Percentiles rank a stretch among this genome's conserved stretches.
Evolutionary conservation across 163 green algal genomes (phyloP).

Genomic region (Scenedesmus sp.): DNA sequence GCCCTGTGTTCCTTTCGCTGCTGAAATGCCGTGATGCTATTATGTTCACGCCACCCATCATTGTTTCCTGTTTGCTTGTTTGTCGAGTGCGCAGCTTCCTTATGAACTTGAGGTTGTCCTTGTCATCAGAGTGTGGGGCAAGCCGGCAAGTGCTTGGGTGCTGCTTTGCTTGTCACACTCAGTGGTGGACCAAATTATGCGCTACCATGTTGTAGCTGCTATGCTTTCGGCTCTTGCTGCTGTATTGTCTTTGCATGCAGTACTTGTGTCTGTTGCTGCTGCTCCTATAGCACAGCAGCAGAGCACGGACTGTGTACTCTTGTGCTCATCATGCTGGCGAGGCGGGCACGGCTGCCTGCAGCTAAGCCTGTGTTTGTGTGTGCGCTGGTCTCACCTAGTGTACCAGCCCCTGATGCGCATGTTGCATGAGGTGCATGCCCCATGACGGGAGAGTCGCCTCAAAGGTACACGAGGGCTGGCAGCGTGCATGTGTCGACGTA

Average conservation of each 20-base stretch:
- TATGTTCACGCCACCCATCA: neutral
- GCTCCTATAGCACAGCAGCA: neutral
- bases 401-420: neutral
- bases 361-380: neutral
- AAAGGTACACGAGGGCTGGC: neutral
- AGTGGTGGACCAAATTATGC: neutral
- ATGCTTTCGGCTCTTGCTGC: neutral
- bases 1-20: neutral
- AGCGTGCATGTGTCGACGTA: neutral
- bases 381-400: neutral
- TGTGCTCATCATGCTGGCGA: no score
- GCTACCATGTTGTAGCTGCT: neutral
- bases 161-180: neutral
- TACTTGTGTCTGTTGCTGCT: neutral
- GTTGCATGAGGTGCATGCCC: neutral
- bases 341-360: neutral
- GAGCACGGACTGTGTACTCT: no score
- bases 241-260: neutral
- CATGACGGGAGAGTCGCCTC: neutral
- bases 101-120: neutral
- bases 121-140: neutral
- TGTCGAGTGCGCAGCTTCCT: neutral
- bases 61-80: neutral
- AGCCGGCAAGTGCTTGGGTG: neutral
- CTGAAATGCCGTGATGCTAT: slow-evolving; percentile 1